Percentiles rank a stretch among this genome's conserved stretches.
phyloP scores from a whole-genome alignment of 306 rosid genomes.

The Castanea sativa region DNA sequence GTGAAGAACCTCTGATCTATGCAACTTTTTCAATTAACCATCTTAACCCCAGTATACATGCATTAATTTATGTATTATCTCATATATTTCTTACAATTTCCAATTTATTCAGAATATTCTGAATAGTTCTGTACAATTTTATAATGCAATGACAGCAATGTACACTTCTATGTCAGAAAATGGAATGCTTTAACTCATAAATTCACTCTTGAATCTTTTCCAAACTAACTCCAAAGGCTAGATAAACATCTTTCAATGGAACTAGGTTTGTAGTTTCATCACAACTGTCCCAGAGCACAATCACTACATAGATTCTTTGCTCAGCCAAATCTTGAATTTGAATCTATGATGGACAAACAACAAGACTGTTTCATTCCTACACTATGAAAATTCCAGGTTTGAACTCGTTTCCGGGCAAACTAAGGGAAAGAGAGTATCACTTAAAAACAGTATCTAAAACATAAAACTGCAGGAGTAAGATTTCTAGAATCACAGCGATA shows the following conservation, averaged over 20 bases:
- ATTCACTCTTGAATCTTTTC: not conserved
- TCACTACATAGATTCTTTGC: not conserved
- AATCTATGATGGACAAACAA: not conserved
- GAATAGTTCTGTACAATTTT: not conserved
- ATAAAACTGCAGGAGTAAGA: not conserved
- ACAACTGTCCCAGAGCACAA: not conserved
- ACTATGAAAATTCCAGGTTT: not conserved
- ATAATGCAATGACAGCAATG: not conserved
- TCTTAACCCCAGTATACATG: not conserved
- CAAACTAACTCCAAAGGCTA: slow-evolving; percentile 5
- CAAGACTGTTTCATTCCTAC: not conserved
- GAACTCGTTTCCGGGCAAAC: not conserved
- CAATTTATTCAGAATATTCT: too few relatives aligned
- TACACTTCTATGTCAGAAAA: not conserved
- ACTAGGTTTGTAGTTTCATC: not conserved
- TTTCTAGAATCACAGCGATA: not conserved
- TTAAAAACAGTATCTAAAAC: not conserved
- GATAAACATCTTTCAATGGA: not conserved
- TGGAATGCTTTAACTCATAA: too few relatives aligned
- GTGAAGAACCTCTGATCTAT: not conserved
- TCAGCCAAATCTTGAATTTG: not conserved
- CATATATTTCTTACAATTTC: not conserved
- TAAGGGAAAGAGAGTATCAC: not conserved
- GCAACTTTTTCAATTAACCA: not conserved
- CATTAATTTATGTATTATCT: too few relatives aligned